Base-by-base conservation (phyloP, 495 filamentous ascomycete genomes). In the Amniculicola lignicola region DNA sequence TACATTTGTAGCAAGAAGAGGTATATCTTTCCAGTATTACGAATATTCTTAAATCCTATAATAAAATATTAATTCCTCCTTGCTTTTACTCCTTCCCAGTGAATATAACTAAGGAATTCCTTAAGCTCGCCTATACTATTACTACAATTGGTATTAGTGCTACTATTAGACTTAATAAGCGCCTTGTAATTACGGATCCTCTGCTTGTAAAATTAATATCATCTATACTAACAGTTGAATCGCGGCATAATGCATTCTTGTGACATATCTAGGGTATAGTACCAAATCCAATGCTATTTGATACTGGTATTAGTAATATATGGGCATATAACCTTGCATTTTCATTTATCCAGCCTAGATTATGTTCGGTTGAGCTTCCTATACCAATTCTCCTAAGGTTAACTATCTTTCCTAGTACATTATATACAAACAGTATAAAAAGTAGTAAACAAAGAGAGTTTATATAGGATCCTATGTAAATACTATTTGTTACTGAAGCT, bases 1-100 rank as follows among this genome's bases (percentile, higher is more conserved):
- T 43, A 21, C n/a, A 43, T 43, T 43, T 43, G n/a, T 43, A 43
- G 40, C 22, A 43, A 43, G 40, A 43, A 43, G 40, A 43, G 40
- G 22, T 43, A 21, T 21, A 43, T 43, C 40, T 43, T 43, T 43
- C 40, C 4, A 43, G 40, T 21, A 43, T 43, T 43, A 21, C n/a
- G n/a, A 25, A 25, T 21, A n/a, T 43, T 43, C 40, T 43, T 21
- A 43, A 7, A 7, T 43, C 22, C 22, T 43, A 43, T 43, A 43
- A 24, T n/a, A 43, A 43, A 43, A 43, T 21, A 43, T 43, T 43
- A 43, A 25, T 43, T 43, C 40, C 22, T 25, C 22, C 40, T 43
- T 43, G 22, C 22, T 21, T 21, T 21, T 43, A 43, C 40, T 43
- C 22, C 40, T 43, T 18, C n/a, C 29, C n/a, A 33, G 29, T 33